phyloP scores from a whole-genome alignment of 2,329 filamentous ascomycete species.

The Alternaria postmessia region DNA sequence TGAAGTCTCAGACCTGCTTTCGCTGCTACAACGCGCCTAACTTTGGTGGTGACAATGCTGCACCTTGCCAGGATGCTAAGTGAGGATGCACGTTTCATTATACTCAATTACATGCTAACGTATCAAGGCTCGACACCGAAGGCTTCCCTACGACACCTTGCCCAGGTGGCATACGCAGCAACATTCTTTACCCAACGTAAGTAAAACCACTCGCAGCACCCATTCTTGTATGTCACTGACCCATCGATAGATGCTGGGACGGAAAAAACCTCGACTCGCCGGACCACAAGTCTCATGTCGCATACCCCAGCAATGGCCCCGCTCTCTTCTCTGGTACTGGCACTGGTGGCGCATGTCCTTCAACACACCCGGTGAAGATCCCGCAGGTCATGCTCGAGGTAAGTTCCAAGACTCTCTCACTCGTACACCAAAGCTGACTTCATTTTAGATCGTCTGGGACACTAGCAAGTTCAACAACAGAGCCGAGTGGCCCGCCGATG shows the following conservation, averaged over 20 bases:
- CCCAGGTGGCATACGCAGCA: slow-evolving; percentile 41
- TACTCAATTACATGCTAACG: background rate
- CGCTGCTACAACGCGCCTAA: slow-evolving; percentile 58
- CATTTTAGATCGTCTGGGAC: slow-evolving; percentile 52
- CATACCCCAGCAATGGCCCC: slow-evolving; percentile 51
- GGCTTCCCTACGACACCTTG: slow-evolving; percentile 30
- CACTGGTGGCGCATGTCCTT: slow-evolving; percentile 50
- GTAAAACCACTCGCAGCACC: background rate
- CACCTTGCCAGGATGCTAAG: slow-evolving; percentile 38
- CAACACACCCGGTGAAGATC: slow-evolving; percentile 56
- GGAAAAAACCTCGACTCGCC: slow-evolving; percentile 57
- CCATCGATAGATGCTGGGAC: slow-evolving; percentile 59
- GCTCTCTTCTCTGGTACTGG: slow-evolving; percentile 31
- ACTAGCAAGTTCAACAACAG: slow-evolving; percentile 49
- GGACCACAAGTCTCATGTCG: slow-evolving; percentile 61
- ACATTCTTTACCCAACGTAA: slow-evolving; percentile 40
- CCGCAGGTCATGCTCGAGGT: slow-evolving; percentile 58
- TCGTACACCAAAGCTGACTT: background rate
- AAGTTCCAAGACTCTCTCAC: background rate
- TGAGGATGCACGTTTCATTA: background rate
- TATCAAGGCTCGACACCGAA: slow-evolving; percentile 9
- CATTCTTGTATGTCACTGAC: slow-evolving; percentile 2
- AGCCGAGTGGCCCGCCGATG: slow-evolving; percentile 42
- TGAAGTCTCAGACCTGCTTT: slow-evolving; percentile 53
- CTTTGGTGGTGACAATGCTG: slow-evolving; percentile 53